Conservation (phyloP, 2,329 filamentous ascomycete genomes). For the Daldinia eschscholtzii region DNA sequence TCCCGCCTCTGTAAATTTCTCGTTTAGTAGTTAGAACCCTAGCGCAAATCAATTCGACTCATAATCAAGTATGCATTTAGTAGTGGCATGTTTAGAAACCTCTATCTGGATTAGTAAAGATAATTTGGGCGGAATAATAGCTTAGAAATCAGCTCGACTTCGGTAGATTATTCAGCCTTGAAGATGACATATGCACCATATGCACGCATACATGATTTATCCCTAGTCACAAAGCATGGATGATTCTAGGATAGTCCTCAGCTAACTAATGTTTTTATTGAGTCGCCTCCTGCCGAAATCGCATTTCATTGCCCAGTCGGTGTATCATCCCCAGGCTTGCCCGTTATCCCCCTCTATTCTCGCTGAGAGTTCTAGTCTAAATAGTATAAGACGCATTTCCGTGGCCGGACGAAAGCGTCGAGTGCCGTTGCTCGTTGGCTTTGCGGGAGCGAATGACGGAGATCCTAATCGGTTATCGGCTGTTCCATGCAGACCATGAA, state of each 20-base stretch:
- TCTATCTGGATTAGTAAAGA: constrained; percentile 19
- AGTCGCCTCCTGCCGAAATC: constrained; percentile 26
- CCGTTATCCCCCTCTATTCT: constrained; percentile 36
- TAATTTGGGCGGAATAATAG: constrained; percentile 7
- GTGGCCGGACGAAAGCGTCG: constrained; percentile 40
- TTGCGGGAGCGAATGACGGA: constrained; percentile 16
- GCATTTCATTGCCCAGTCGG: constrained; percentile 31
- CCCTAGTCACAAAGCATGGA: constrained; percentile 1
- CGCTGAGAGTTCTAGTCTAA: constrained; percentile 42
- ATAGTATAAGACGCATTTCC: constrained; percentile 27
- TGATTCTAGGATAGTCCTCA: constrained; percentile 18
- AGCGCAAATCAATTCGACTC: constrained; percentile 6
- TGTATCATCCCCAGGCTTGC: constrained; percentile 40
- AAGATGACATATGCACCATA: constrained; percentile 22
- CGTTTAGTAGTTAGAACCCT: constrained; percentile 2
- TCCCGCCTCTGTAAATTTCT: constrained; percentile 2
- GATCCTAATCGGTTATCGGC: constrained; percentile 18
- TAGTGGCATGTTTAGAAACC: constrained; percentile 15
- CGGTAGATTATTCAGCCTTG: constrained; percentile 31
- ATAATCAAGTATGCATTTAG: background rate
- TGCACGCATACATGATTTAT: constrained; percentile 8
- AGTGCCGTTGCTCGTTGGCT: constrained; percentile 19
- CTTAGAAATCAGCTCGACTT: constrained; percentile 36
- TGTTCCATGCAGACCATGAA: constrained; percentile 38
- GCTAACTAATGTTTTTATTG: constrained; percentile 34